Evolutionary conservation across 495 filamentous ascomycete genomes (phyloP).

Genomic region (Trichoderma reesei): DNA sequence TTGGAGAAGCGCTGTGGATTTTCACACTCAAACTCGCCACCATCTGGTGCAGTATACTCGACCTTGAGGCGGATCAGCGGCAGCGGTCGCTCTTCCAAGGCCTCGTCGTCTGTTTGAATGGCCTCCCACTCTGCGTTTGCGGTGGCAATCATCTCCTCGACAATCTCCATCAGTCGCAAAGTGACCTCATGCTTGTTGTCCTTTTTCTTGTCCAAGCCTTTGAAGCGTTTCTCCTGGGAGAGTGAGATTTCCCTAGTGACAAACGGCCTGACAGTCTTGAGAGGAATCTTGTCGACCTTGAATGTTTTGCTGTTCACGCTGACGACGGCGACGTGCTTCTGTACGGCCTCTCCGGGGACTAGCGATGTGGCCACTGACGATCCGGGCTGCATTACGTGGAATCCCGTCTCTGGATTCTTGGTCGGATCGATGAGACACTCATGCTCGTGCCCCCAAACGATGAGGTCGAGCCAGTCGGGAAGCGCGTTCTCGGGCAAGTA

Average conservation of each 20-base stretch:
- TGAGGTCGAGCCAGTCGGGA: slow-evolving; percentile 80
- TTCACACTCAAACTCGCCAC: slow-evolving; percentile 78
- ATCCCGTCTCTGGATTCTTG: slow-evolving; percentile 75
- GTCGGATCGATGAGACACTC: slow-evolving; percentile 84
- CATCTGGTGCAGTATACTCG: slow-evolving; percentile 81
- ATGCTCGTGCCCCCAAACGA: slow-evolving; percentile 97
- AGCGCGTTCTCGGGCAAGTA: slow-evolving; percentile 94
- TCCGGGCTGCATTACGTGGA: slow-evolving; percentile 94
- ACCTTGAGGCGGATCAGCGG: slow-evolving; percentile 85
- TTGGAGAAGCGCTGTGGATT: slow-evolving; percentile 97
- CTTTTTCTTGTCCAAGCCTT: slow-evolving; percentile 64
- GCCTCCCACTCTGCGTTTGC: slow-evolving; percentile 73
- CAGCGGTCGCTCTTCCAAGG: slow-evolving; percentile 55
- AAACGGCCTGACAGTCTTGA: slow-evolving; percentile 88
- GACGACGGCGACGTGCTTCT: slow-evolving; percentile 83
- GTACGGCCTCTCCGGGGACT: slow-evolving; percentile 77
- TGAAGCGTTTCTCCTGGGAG: slow-evolving; percentile 63
- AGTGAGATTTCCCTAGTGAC: slow-evolving; percentile 76
- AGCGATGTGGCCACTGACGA: slow-evolving; percentile 94
- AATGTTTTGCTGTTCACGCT: slow-evolving; percentile 78
- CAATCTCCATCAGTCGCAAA: slow-evolving; percentile 59
- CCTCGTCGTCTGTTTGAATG: slow-evolving; percentile 49
- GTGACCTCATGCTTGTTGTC: slow-evolving; percentile 77
- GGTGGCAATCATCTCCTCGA: slow-evolving; percentile 78
- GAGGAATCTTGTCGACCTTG: slow-evolving; percentile 64